These are phyloP conservation scores for Sechiopsis laciniata DNA, from an alignment of 306 rosid genomes.

Conservation along the genomic window DNA sequence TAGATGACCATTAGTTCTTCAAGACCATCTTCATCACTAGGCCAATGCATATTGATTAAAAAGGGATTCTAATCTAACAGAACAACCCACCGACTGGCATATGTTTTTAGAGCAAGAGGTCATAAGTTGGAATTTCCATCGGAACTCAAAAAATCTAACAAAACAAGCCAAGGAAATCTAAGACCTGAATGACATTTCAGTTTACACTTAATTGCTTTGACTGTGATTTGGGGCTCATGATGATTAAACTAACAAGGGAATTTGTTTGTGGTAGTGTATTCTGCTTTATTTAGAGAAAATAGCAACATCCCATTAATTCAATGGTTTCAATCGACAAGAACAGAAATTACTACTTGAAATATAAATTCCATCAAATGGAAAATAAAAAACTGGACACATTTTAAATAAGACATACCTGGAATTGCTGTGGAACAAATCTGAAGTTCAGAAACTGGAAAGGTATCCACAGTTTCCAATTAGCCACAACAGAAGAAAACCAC, in stretches of 20 bases:
- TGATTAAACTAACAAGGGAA: neutral
- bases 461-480: constrained; percentile 94
- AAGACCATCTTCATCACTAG: too few species aligned
- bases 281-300: neutral
- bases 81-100: too few species aligned
- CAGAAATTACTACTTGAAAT: neutral
- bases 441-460: constrained; percentile 96
- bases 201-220: neutral
- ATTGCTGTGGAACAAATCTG: constrained; percentile 90
- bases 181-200: neutral
- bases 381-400: neutral
- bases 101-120: too few species aligned
- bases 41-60: too few species aligned
- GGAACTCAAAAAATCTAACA: neutral
- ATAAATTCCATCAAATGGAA: neutral
- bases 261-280: neutral
- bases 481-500: constrained; percentile 83
- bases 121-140: too few species aligned
- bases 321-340: neutral
- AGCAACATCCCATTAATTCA: neutral
- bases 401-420: constrained; percentile 54
- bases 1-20: too few species aligned
- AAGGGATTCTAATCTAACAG: too few species aligned
- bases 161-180: neutral
- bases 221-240: neutral